These are phyloP conservation scores for Talaromyces stipitatus DNA, from an alignment of 495 filamentous ascomycete genomes.

Conservation along the genomic window DNA sequence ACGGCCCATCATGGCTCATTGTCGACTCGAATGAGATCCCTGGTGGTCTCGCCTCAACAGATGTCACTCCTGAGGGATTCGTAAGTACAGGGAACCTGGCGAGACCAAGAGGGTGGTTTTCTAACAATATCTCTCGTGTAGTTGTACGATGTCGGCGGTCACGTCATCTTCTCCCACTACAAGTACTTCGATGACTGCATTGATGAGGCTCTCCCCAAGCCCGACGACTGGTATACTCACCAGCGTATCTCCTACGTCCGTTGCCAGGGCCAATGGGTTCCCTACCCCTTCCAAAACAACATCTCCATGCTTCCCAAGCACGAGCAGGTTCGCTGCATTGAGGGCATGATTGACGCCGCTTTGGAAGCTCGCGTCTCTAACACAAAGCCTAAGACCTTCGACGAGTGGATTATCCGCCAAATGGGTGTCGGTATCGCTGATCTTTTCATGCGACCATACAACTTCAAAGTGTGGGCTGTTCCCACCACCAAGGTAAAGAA, in stretches of 20 bases:
- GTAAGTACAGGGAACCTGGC: constrained; percentile 51
- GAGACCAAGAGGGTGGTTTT: not conserved
- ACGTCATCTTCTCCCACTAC: constrained; percentile 99
- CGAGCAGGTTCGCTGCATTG: constrained; percentile 90
- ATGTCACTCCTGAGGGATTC: constrained; percentile 93
- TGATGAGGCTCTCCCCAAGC: constrained; percentile 87
- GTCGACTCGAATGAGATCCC: constrained; percentile 89
- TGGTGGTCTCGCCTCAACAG: constrained; percentile 94
- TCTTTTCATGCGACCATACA: constrained; percentile 98
- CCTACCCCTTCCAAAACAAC: constrained; percentile 99
- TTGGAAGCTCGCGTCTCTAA: constrained; percentile 76
- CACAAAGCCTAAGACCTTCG: constrained; percentile 91
- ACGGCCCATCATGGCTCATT: constrained; percentile 91
- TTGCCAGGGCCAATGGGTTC: constrained; percentile 92
- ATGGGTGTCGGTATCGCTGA: constrained; percentile 88
- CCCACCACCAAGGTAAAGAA: constrained; percentile 80
- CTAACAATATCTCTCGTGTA: constrained; percentile 27
- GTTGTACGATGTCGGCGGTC: constrained; percentile 98
- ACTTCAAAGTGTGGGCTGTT: constrained; percentile 99
- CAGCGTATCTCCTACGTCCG: constrained; percentile 98
- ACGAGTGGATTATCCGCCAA: constrained; percentile 95
- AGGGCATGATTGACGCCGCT: constrained; percentile 94
- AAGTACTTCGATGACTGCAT: constrained; percentile 99
- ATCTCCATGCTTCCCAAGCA: constrained; percentile 97
- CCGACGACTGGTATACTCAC: constrained; percentile 94